Percentiles rank a stretch among this genome's conserved stretches.
Conservation (phyloP, 352 stramenopile genomes). For the Peronospora belbahrii region DNA sequence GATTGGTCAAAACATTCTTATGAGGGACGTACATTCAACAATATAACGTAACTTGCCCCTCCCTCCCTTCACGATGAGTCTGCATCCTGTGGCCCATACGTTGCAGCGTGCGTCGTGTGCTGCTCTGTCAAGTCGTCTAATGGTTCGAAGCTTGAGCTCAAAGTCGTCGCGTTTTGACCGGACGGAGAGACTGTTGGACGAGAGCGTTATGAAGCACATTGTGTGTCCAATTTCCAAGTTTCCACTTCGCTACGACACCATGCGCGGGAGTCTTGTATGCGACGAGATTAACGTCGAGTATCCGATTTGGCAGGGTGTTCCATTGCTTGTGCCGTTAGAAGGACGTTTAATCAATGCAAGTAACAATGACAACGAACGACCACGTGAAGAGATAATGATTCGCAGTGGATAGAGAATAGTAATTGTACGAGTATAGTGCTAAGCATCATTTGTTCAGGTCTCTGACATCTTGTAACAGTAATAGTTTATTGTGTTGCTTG, state of each 20-base stretch:
- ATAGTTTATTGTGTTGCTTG: too few species aligned
- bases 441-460: too few species aligned
- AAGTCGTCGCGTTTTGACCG: slow-evolving; percentile 15
- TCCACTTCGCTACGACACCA: slow-evolving; percentile 59
- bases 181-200: slow-evolving; percentile 35
- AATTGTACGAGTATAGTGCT: too few species aligned
- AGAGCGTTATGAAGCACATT: slow-evolving; percentile 68
- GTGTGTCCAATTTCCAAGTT: slow-evolving; percentile 84
- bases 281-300: slow-evolving; percentile 81
- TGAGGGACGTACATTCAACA: too few species aligned
- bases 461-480: too few species aligned
- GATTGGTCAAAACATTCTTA: slow-evolving; percentile 23
- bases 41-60: too few species aligned
- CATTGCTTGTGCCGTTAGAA: slow-evolving; percentile 67
- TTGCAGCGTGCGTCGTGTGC: slow-evolving; percentile 2
- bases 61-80: too few species aligned
- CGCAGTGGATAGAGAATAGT: too few species aligned
- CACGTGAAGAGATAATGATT: too few species aligned
- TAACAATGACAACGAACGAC: slow-evolving; percentile 5
- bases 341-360: slow-evolving; percentile 56
- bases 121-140: neutral
- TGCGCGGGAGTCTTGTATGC: slow-evolving; percentile 59
- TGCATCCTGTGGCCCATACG: slow-evolving; percentile 16
- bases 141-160: slow-evolving; percentile 2
- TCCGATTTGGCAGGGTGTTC: slow-evolving; percentile 65